Base-by-base conservation (phyloP, 2,329 filamentous ascomycete genomes). In the Botryotinia narcissicola region DNA sequence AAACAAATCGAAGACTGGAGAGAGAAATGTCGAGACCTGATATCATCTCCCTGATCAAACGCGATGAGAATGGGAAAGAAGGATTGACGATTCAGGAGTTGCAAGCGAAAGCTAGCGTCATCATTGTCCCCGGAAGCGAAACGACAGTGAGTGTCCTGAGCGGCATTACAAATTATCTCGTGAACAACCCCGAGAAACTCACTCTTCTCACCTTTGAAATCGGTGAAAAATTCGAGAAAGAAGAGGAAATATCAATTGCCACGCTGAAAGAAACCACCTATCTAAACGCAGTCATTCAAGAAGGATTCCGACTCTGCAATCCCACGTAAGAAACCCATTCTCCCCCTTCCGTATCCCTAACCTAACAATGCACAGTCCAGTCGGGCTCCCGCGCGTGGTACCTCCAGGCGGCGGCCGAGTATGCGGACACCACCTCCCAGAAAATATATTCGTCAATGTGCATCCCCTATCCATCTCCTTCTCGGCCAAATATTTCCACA, bases 211-310 rank as follows among this genome's bases (percentile, higher is more conserved):
- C n/a, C 16, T 10, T 29, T 3, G 42, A 62, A 48, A 46, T 62
- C 9, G 25, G 68, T 14, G 37, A 25, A 1, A 44, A 25, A 29
- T 71, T 71, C 25, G n/a, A 9, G 22, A 29, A 35, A 12, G 57
- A 60, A 5, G 29, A 32, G 10, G 22, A 62, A 18, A 71, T 62
- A 9, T 61, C 68, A 4, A 18, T 51, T 20, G 44, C 14, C 7
- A 12, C 32, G 14, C 35, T 44, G 4, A 22, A 40, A 10, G 54
- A 60, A 75, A 77, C 85, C 0, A 44, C 72, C 0, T 86, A 86
- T 72, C 80, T 85, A 75, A 76, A 81, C 6, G 84, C 84, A 1
- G 81, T 81, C 25, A 75, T 86, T 2, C 78, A 85, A 0, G 85
- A 87, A 77, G 78, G 79, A 0, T 77, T 87, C 46, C 80, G 86